Base-by-base conservation (phyloP, 1,284 basidiomycete species). In the Spongispora temasekensis region DNA sequence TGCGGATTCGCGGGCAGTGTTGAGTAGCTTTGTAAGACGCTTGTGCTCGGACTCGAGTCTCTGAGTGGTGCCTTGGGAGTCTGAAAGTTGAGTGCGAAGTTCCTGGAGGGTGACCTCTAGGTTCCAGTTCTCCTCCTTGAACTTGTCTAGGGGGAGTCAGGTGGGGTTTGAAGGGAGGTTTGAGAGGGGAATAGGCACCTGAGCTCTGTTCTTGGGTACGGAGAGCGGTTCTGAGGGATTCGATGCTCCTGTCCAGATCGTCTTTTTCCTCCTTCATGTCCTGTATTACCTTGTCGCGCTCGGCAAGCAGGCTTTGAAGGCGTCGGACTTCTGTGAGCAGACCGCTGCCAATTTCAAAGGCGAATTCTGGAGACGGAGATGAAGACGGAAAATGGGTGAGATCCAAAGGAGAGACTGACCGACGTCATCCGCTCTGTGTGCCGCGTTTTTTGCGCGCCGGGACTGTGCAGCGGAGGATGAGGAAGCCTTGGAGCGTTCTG, bases 71-170 rank as follows among this genome's bases (percentile, higher is more conserved):
- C 84, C 76, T 64, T 93, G 89, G 2, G 88, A 83, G 56, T 92
- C 88, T 42, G 83, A 73, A 42, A 93, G 81, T 66, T 92, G 86
- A 1, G 86, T 78, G 44, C 90, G 88, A 27, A 97, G 82, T 64
- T 98, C 95, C 74, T 99, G 96, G 31, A 95, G 82, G 25, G 86
- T 86, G 53, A 98, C 93, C 79, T 98, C 95, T 64, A 98, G 89
- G 72, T 98, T 96, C 97, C 97, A 98, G 75, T 97, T 98, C 78
- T 97, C 95, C 76, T 98, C 95, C 79, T 95, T 96, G 85, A 89
- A 96, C 62, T 94, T 93, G 73, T 91, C 87, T 82, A 67, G 58
- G 52, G 5, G 57, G 50, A 28, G 53, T 52, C 46, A 28, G 27
- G 17, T 28, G 46, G 15, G 9, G 27, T n/a, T n/a, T n/a, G n/a